Base-by-base conservation (phyloP, 371 early-diverging fungal genomes). In the Mucor indicus region DNA sequence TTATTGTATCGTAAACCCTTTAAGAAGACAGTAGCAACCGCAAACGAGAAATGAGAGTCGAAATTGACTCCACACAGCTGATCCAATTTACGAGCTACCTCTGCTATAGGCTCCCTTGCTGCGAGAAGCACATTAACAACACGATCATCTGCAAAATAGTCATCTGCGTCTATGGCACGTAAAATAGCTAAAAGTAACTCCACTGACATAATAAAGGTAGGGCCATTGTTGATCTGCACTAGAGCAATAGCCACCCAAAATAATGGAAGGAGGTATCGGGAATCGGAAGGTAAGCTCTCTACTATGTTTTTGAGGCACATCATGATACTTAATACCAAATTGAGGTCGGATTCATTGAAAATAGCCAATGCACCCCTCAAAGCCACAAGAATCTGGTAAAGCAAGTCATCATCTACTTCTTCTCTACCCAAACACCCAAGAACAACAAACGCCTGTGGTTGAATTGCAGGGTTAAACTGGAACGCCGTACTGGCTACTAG, bases 401-500 rank as follows among this genome's bases (percentile, higher is more conserved):
- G 62, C 37, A 92, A 58, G 53, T 89, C 90, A 51, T 93, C 91
- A 48, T 92, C 92, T 2, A 90, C 87, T 53, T 91, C 93, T 57
- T 89, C 86, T 17, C 87, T 82, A 0, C 93, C 89, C 21, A 96
- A 74, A 39, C 87, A 87, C 8, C 96, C 97, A 17, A 96, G 73
- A 4, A 89, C 84, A 13, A 95, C 89, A 72, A 96, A 96, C 0
- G 95, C 90, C 19, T 96, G 85, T 0, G 95, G 96, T 63, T 96
- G 97, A 25, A 94, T 81, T 0, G 92, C 91, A 8, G 90, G 93
- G 56, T 95, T 93, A 67, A 87, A 89, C 53, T 92, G 91, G 83
- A 96, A 96, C 0, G 95, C 92, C 16, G 90, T 89, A 38, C 90
- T 87, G 0, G 94, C 85, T 4, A 93, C 87, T 47, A 96, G 67